phyloP scores from a whole-genome alignment of 306 rosid species.

The Castanea sativa region DNA sequence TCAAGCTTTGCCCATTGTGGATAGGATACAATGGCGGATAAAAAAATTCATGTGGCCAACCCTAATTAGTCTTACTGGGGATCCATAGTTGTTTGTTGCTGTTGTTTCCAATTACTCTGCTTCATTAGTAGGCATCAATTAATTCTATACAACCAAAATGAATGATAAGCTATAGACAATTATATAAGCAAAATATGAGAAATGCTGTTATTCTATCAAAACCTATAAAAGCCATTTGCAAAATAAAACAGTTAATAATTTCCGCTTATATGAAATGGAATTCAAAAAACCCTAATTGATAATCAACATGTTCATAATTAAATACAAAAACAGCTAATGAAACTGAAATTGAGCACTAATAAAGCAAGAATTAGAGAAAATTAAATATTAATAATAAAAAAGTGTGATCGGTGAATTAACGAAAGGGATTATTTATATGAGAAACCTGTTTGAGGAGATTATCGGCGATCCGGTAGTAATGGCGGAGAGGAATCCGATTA shows the following conservation, averaged over 20 bases:
- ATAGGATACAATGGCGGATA: too few species aligned
- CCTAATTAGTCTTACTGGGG: too few species aligned
- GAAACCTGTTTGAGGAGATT: conserved; percentile 87
- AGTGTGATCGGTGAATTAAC: background rate
- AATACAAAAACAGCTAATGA: background rate
- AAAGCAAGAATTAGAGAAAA: background rate
- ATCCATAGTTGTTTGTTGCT: too few species aligned
- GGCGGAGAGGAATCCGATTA: conserved; percentile 71
- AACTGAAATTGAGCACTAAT: background rate
- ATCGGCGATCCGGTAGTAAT: conserved; percentile 91
- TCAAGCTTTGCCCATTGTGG: too few species aligned
- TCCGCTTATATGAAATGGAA: too few species aligned
- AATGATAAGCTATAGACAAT: background rate
- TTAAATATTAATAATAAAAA: too few species aligned
- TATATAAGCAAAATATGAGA: background rate
- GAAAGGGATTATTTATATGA: background rate
- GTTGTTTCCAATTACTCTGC: background rate
- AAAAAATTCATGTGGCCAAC: too few species aligned
- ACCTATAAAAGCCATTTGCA: background rate
- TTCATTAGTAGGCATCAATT: background rate
- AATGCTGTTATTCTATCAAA: background rate
- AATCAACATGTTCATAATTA: background rate
- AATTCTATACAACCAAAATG: background rate
- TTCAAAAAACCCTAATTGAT: conserved; percentile 33
- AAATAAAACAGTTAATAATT: too few species aligned